Percentiles rank a stretch among this genome's conserved stretches.
phyloP scores from a whole-genome alignment of 495 filamentous ascomycete genomes.

The Penicillium ochrochloron region DNA sequence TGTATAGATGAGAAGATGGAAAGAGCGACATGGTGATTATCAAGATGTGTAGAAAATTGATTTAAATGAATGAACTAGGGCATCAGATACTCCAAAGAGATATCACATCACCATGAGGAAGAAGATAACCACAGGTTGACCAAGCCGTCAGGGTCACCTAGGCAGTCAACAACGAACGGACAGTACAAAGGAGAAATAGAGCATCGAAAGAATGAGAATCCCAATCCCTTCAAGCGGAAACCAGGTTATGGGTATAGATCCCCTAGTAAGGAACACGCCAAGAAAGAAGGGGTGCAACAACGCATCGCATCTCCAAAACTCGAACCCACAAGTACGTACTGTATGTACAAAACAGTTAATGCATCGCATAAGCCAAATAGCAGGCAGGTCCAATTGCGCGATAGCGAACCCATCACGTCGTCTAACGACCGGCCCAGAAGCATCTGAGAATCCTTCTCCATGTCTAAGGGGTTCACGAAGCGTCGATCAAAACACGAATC shows the following conservation, averaged over 20 bases:
- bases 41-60: background rate
- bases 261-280: slow-evolving; percentile 19
- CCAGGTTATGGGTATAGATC: background rate
- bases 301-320: background rate
- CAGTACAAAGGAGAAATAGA: background rate
- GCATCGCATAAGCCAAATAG: slow-evolving; percentile 3
- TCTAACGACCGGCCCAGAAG: background rate
- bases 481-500: slow-evolving; percentile 15
- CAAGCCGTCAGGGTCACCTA: background rate
- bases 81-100: background rate
- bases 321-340: background rate
- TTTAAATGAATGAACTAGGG: slow-evolving; percentile 4
- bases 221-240: background rate
- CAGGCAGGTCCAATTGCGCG: slow-evolving; percentile 9
- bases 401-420: slow-evolving; percentile 2
- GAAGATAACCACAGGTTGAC: background rate
- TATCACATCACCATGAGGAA: background rate
- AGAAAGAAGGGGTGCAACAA: slow-evolving; percentile 28
- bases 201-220: background rate
- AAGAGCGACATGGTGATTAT: slow-evolving; percentile 27
- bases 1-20: slow-evolving; percentile 35
- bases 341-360: background rate
- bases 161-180: background rate
- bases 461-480: slow-evolving; percentile 3
- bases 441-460: background rate